Percentiles rank a stretch among this genome's conserved stretches.
Conservation (phyloP, 192 early-diverging fungal genomes). For the Coemansia sp. region DNA sequence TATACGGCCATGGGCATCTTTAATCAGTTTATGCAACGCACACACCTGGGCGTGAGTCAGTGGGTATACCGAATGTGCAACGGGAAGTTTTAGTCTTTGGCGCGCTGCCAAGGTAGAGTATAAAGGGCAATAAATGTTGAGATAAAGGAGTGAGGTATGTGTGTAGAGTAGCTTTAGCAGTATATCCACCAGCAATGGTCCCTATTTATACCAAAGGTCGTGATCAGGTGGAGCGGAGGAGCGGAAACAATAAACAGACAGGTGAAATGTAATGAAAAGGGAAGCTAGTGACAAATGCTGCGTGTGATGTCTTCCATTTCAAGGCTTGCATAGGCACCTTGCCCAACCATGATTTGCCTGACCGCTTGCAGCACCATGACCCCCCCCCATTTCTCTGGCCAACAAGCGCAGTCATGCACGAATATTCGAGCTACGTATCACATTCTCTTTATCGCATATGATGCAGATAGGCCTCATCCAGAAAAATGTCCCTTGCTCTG, state of each 20-base stretch:
- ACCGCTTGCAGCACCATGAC: background rate
- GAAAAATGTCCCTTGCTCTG: background rate
- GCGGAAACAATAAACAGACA: background rate
- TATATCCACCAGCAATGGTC: background rate
- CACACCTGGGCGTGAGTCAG: background rate
- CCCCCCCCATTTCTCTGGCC: background rate
- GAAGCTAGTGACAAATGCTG: background rate
- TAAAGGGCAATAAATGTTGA: background rate
- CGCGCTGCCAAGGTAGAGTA: background rate
- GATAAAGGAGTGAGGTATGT: background rate
- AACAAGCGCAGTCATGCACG: background rate
- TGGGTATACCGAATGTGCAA: background rate
- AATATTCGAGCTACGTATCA: background rate
- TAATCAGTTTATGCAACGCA: background rate
- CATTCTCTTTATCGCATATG: background rate
- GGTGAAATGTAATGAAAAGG: background rate
- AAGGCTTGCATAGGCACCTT: background rate
- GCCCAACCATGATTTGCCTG: background rate
- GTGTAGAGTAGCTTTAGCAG: background rate
- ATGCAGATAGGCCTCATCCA: background rate
- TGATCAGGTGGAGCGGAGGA: background rate
- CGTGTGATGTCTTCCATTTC: background rate
- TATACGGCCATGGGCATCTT: constrained; percentile 21
- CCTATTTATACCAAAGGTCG: background rate
- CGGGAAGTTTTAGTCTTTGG: background rate